Evolutionary conservation across 106 monocot species (phyloP).

Genomic region (Allium sativum): DNA sequence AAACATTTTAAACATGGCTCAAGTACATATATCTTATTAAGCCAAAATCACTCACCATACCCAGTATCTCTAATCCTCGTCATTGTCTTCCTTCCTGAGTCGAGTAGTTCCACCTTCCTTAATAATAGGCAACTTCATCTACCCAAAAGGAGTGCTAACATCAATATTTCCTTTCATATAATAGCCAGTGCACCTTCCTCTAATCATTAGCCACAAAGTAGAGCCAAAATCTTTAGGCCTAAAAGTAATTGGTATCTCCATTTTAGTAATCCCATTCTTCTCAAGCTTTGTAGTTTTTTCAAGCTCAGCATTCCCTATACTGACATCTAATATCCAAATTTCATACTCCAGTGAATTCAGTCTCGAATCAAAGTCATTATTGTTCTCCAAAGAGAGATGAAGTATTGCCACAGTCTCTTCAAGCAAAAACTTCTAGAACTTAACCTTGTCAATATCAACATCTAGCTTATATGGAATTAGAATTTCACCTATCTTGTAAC

Average conservation of each 20-base stretch:
- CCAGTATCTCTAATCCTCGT: no score
- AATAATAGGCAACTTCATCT: conserved; percentile 37
- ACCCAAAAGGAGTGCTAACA: conserved; percentile 34
- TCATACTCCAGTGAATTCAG: conserved; percentile 65
- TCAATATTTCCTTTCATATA: conserved; percentile 34
- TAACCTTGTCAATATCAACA: conserved; percentile 61
- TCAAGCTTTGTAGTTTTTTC: conserved; percentile 39
- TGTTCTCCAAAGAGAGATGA: conserved; percentile 77
- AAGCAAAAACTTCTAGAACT: conserved; percentile 46
- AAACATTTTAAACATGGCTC: no score
- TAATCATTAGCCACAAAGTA: conserved; percentile 43
- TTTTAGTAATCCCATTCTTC: conserved; percentile 42
- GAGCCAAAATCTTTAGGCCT: conserved; percentile 82
- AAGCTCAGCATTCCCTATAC: conserved; percentile 53
- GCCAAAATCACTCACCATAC: no score
- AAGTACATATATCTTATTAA: no score
- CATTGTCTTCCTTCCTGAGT: conserved; percentile 27
- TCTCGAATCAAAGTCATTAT: conserved; percentile 74
- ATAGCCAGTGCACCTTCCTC: conserved; percentile 23
- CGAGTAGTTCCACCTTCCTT: conserved; percentile 35
- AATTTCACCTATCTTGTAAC: no score
- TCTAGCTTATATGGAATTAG: conserved; percentile 85
- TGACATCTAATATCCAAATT: conserved; percentile 62
- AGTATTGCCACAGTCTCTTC: conserved; percentile 63
- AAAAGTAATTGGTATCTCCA: conserved; percentile 63